These are phyloP conservation scores for Penicillium ucsense DNA, from an alignment of 495 filamentous ascomycete genomes.

Conservation along the genomic window DNA sequence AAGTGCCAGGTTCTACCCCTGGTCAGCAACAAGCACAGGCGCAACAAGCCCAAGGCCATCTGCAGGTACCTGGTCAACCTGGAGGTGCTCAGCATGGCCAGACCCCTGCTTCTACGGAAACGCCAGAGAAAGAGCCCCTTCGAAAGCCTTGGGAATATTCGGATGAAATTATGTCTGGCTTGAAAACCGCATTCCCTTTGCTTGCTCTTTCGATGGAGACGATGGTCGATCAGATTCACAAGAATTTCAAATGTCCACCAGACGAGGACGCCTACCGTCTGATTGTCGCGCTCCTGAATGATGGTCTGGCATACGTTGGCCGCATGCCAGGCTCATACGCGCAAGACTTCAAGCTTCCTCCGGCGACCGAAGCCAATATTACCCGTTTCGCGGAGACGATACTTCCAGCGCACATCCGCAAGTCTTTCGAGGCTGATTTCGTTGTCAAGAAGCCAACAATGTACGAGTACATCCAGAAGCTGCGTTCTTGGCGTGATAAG, in stretches of 20 bases:
- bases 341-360: constrained; percentile 81
- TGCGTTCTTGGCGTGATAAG: constrained; percentile 92
- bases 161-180: constrained; percentile 84
- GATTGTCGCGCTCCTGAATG: constrained; percentile 94
- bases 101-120: constrained; percentile 11
- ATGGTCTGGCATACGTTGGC: constrained; percentile 79
- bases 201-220: constrained; percentile 97
- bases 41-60: constrained; percentile 24
- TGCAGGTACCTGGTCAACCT: constrained; percentile 33
- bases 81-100: constrained; percentile 21
- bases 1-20: constrained; percentile 17
- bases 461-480: constrained; percentile 94
- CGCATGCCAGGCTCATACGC: constrained; percentile 78
- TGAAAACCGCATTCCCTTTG: constrained; percentile 94
- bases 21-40: constrained; percentile 24
- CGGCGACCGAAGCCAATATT: constrained; percentile 89
- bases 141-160: constrained; percentile 93
- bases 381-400: constrained; percentile 95
- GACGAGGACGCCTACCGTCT: constrained; percentile 97
- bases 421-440: constrained; percentile 93
- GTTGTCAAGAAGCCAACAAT: constrained; percentile 88
- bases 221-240: constrained; percentile 97
- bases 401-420: constrained; percentile 81
- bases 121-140: constrained; percentile 34
- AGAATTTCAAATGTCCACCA: constrained; percentile 96